Evolutionary conservation across 169 alveolate species (phyloP).

Genomic region (Plasmodium fragile): DNA sequence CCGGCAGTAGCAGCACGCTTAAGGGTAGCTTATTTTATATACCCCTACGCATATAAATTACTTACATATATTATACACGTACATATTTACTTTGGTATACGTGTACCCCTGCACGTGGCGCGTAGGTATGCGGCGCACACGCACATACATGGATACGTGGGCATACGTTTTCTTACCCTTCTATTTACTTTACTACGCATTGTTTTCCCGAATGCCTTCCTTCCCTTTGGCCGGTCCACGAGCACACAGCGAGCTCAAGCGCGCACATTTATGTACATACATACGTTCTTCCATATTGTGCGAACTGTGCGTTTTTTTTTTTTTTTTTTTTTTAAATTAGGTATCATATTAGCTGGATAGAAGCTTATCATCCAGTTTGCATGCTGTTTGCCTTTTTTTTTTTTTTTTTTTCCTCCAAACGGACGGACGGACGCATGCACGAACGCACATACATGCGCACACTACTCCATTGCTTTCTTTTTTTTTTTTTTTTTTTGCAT

Average conservation of each 20-base stretch:
- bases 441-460: not conserved
- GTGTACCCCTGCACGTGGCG: not conserved
- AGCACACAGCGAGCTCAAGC: not conserved
- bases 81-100: not conserved
- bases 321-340: not conserved
- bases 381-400: not conserved
- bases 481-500: not conserved
- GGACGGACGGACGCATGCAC: not conserved
- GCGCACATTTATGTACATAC: not conserved
- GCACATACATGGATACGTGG: not conserved
- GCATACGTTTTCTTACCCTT: not conserved
- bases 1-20: not conserved
- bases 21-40: not conserved
- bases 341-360: not conserved
- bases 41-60: not conserved
- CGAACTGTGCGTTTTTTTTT: not conserved
- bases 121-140: not conserved
- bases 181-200: not conserved
- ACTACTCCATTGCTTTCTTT: not conserved
- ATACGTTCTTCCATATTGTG: not conserved
- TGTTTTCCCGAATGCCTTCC: not conserved
- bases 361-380: not conserved
- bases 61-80: not conserved
- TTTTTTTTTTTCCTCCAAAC: not conserved
- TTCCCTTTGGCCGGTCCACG: not conserved